These are phyloP conservation scores for Ulota crispa DNA, from an alignment of 225 moss, liverwort and hornwort genomes.

Conservation along the genomic window DNA sequence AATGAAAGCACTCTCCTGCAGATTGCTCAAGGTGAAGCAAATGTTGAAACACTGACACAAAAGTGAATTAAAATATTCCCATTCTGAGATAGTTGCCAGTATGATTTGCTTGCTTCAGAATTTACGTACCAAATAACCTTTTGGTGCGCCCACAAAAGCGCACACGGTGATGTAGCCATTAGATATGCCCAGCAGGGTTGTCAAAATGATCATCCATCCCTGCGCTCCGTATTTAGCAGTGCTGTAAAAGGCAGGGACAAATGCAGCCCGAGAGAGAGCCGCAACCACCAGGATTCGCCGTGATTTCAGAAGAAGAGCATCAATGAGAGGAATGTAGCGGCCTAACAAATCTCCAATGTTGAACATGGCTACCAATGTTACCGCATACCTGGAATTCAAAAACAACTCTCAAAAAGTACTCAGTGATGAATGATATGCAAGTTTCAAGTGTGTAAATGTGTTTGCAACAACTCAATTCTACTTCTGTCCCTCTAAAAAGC, in stretches of 20 bases:
- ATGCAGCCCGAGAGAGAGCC: constrained; percentile 44
- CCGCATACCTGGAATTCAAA: constrained; percentile 62
- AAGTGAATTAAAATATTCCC: neutral
- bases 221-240: constrained; percentile 77
- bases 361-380: constrained; percentile 78
- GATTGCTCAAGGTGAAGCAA: neutral
- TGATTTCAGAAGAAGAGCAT: constrained; percentile 44
- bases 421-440: too few species aligned
- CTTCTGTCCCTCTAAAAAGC: too few species aligned
- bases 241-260: constrained; percentile 83
- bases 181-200: constrained; percentile 61
- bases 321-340: constrained; percentile 63
- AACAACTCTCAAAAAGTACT: neutral
- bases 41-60: too few species aligned
- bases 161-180: constrained; percentile 79
- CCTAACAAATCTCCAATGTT: constrained; percentile 82
- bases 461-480: neutral
- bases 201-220: constrained; percentile 83
- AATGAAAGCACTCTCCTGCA: neutral
- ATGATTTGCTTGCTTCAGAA: neutral
- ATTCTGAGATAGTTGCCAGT: neutral
- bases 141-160: constrained; percentile 61
- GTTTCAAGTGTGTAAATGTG: neutral
- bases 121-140: constrained; percentile 69
- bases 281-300: constrained; percentile 48